phyloP scores from a whole-genome alignment of 768 basidiomycete genomes.

The Tylopilus balloui region DNA sequence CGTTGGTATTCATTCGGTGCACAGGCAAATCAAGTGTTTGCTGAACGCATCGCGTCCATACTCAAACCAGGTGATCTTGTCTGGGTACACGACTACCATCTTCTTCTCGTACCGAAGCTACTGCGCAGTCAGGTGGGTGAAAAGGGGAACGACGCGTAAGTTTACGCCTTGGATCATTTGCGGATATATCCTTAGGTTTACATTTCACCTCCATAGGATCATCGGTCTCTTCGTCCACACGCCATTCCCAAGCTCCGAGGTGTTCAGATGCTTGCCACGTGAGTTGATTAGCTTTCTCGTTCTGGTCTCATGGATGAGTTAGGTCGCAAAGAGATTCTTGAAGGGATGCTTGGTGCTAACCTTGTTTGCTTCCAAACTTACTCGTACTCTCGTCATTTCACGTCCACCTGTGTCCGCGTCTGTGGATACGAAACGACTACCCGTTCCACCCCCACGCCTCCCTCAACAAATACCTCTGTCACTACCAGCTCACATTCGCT shows the following conservation, averaged over 20 bases:
- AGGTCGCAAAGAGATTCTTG: constrained; percentile 89
- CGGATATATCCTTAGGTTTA: neutral
- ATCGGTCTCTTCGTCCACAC: constrained; percentile 96
- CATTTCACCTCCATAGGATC: constrained; percentile 30
- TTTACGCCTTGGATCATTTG: neutral
- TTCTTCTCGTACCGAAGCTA: constrained; percentile 84
- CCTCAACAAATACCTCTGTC: constrained; percentile 8
- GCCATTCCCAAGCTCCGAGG: constrained; percentile 94
- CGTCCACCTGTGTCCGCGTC: constrained; percentile 90
- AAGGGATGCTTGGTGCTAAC: constrained; percentile 97
- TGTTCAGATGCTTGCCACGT: constrained; percentile 92
- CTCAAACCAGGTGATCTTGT: constrained; percentile 90
- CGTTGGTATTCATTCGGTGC: constrained; percentile 28
- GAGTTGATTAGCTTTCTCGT: constrained; percentile 29
- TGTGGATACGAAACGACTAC: constrained; percentile 85
- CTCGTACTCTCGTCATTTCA: constrained; percentile 93
- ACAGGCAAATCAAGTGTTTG: constrained; percentile 82
- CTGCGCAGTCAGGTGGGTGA: constrained; percentile 60
- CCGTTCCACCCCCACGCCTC: constrained; percentile 5
- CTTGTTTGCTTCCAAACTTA: constrained; percentile 97
- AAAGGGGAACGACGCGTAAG: constrained; percentile 26
- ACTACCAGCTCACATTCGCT: neutral
- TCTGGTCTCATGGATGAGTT: constrained; percentile 3
- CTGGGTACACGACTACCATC: constrained; percentile 95
- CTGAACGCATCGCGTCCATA: constrained; percentile 63